A percentile compares a stretch with the other conserved stretches of the same genome.
Evolutionary conservation across 1,284 basidiomycete species (phyloP).

Genomic region (Trichosporon asahii): DNA sequence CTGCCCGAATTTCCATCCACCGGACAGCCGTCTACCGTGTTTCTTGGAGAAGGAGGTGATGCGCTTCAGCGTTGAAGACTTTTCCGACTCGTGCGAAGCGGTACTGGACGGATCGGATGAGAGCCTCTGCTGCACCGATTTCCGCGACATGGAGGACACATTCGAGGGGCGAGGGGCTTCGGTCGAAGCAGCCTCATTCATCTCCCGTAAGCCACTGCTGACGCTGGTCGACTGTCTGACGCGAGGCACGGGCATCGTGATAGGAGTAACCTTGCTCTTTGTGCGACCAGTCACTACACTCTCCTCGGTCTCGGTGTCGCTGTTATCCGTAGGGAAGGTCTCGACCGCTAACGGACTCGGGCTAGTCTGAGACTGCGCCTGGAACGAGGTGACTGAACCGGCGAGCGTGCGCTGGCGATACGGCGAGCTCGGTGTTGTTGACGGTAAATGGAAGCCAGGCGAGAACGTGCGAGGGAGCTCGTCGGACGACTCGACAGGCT

Average conservation of each 20-base stretch:
- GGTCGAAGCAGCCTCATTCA: not conserved
- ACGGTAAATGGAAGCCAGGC: constrained; percentile 44
- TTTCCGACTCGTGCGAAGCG: not conserved
- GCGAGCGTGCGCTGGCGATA: constrained; percentile 24
- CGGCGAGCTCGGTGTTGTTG: constrained; percentile 40
- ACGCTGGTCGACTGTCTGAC: not conserved
- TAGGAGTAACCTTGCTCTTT: not conserved
- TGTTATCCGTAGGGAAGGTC: constrained; percentile 9
- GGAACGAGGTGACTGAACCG: not conserved
- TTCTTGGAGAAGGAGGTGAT: constrained; percentile 43
- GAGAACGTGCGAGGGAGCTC: constrained; percentile 34
- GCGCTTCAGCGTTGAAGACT: constrained; percentile 30
- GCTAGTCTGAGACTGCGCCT: constrained; percentile 2
- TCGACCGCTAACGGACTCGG: constrained; percentile 7
- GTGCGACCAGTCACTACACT: not conserved
- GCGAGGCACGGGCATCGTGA: not conserved
- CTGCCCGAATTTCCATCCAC: constrained; percentile 43
- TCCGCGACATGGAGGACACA: constrained; percentile 4
- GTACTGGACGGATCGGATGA: not conserved
- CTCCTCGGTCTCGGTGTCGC: constrained; percentile 33
- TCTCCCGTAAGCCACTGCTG: constrained; percentile 7
- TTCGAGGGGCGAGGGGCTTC: not conserved
- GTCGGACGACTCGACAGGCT: not conserved
- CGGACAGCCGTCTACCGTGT: constrained; percentile 42
- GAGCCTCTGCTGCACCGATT: not conserved